phyloP scores from a whole-genome alignment of 352 stramenopile genomes.

The Phytophthora pluvialis region DNA sequence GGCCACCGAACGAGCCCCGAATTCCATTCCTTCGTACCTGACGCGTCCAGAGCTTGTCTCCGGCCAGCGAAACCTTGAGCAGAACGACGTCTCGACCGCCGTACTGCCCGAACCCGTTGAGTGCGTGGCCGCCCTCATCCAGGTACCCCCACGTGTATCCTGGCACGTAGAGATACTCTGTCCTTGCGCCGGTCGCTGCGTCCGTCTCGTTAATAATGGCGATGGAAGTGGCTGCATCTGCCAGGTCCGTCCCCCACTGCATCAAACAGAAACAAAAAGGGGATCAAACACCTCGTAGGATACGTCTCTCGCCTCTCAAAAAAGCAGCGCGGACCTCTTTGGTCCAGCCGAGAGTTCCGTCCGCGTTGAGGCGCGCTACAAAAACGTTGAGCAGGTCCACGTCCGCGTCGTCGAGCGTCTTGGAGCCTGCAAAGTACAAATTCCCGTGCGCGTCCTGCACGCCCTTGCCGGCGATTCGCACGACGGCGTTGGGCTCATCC shows the following conservation, averaged over 20 bases:
- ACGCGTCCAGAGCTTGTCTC: conserved; percentile 68
- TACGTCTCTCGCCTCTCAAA: not conserved
- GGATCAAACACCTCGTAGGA: not conserved
- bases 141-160: conserved; percentile 76
- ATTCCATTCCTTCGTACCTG: conserved; percentile 39
- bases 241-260: conserved; percentile 63
- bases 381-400: conserved; percentile 59
- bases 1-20: not conserved
- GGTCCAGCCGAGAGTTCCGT: conserved; percentile 59
- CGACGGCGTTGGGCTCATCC: conserved; percentile 31
- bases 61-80: conserved; percentile 54
- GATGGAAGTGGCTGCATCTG: conserved; percentile 61
- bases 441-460: conserved; percentile 46
- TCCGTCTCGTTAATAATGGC: conserved; percentile 58
- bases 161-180: conserved; percentile 60
- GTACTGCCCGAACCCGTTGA: conserved; percentile 76
- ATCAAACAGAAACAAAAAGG: not conserved
- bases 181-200: conserved; percentile 4
- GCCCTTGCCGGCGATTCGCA: conserved; percentile 50
- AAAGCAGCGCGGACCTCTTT: conserved; percentile 37
- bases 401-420: conserved; percentile 36
- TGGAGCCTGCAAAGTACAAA: conserved; percentile 69
- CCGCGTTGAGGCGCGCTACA: conserved; percentile 49
- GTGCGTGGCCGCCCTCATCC: conserved; percentile 69
- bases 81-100: conserved; percentile 75